Percentiles rank a stretch among this genome's conserved stretches.
Evolutionary conservation across 2,329 filamentous ascomycete species (phyloP).

Genomic region (Fusarium papillatum): DNA sequence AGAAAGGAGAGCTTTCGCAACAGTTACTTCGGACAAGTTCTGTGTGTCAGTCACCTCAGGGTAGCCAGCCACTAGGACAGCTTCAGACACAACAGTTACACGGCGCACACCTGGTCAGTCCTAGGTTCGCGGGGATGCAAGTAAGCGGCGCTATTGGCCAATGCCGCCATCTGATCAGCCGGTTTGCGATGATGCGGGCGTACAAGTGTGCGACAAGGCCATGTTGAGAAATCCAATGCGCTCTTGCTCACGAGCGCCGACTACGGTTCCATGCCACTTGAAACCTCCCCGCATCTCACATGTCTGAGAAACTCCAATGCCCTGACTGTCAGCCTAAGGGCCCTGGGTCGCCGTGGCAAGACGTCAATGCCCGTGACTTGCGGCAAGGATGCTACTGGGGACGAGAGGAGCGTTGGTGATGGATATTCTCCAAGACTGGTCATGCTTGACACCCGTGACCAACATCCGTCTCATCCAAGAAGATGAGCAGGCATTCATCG

Average conservation of each 20-base stretch:
- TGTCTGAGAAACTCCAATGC: slow-evolving; percentile 12
- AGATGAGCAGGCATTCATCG: slow-evolving; percentile 13
- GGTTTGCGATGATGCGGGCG: slow-evolving; percentile 11
- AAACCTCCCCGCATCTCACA: slow-evolving; percentile 35
- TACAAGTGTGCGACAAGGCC: slow-evolving; percentile 13
- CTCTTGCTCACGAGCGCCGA: slow-evolving; percentile 4
- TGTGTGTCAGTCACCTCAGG: slow-evolving; percentile 25
- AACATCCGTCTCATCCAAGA: slow-evolving; percentile 25
- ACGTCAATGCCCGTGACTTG: background rate
- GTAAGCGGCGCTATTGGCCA: slow-evolving; percentile 31
- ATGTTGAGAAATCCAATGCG: slow-evolving; percentile 17
- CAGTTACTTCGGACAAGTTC: background rate
- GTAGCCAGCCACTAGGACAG: slow-evolving; percentile 21
- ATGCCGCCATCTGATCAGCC: background rate
- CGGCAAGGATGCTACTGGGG: slow-evolving; percentile 3
- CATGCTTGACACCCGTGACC: slow-evolving; percentile 21
- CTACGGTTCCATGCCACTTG: slow-evolving; percentile 18
- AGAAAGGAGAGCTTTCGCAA: background rate
- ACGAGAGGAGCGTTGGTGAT: background rate
- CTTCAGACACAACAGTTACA: slow-evolving; percentile 14
- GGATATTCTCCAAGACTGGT: background rate
- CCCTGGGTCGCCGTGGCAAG: background rate
- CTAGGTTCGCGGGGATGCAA: slow-evolving; percentile 35
- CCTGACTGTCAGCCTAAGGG: background rate
- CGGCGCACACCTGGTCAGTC: slow-evolving; percentile 10